Conservation (phyloP, 1,284 basidiomycete genomes). For the Rhodotorula sp. region DNA sequence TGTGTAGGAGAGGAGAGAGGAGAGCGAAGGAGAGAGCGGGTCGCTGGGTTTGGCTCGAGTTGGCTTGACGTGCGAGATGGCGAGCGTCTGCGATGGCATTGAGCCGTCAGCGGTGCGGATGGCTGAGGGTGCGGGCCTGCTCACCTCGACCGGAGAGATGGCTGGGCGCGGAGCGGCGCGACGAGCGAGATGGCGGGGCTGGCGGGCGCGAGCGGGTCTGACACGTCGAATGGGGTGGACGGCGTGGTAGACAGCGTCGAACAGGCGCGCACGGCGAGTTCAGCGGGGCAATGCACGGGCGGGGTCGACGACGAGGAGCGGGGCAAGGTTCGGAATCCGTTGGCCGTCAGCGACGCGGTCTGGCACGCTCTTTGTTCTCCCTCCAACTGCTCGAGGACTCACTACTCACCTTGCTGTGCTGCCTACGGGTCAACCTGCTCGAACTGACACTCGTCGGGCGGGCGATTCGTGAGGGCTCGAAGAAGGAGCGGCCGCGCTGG, state of each 20-base stretch:
- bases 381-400: not conserved
- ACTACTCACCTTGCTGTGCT: not conserved
- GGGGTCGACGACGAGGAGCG: not conserved
- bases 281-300: not conserved
- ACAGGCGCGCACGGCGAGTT: not conserved
- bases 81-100: not conserved
- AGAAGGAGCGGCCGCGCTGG: too few species aligned
- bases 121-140: not conserved
- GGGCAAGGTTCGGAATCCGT: not conserved
- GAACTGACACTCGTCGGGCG: too few species aligned
- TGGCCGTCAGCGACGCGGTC: slow-evolving; percentile 5
- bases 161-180: not conserved
- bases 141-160: not conserved
- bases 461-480: too few species aligned
- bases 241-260: not conserved
- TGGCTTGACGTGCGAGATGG: slow-evolving; percentile 9
- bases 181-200: slow-evolving; percentile 13
- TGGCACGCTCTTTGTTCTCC: not conserved
- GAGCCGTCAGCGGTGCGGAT: not conserved
- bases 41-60: not conserved
- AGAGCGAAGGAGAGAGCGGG: not conserved
- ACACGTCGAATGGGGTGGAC: not conserved
- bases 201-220: not conserved
- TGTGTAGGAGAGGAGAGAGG: not conserved
- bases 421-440: too few species aligned